phyloP scores from a whole-genome alignment of 176 grass and related monocot genomes.

The Oryza brachyantha region DNA sequence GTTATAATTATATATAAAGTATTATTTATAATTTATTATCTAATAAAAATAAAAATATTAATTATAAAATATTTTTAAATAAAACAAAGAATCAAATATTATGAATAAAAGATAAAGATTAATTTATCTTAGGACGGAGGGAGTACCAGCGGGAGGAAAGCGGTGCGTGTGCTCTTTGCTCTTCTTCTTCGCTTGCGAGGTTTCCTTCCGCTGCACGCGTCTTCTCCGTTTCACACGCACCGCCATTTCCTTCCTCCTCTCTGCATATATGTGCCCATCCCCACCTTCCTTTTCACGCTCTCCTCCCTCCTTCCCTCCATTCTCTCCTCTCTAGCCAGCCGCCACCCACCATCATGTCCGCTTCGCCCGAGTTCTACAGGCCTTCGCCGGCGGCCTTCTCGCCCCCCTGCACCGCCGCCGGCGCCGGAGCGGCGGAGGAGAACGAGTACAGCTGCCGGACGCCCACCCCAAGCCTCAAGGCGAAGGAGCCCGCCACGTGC shows the following conservation, averaged over 20 bases:
- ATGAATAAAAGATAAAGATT: too few species aligned
- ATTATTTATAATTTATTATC: too few species aligned
- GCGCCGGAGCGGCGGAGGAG: neutral
- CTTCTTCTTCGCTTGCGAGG: too few species aligned
- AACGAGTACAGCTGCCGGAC: conserved; percentile 8
- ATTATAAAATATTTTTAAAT: too few species aligned
- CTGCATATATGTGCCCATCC: neutral
- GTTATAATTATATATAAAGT: too few species aligned
- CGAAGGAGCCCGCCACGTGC: conserved; percentile 34
- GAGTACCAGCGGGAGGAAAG: too few species aligned
- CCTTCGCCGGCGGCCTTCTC: neutral
- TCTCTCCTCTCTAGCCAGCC: neutral
- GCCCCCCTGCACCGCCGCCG: neutral
- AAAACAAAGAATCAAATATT: too few species aligned
- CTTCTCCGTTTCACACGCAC: neutral
- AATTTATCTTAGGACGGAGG: too few species aligned
- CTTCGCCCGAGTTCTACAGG: conserved; percentile 42
- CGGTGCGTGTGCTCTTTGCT: too few species aligned
- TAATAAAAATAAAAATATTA: too few species aligned
- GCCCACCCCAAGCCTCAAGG: conserved; percentile 7
- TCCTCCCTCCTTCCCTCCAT: neutral
- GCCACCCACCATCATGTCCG: neutral
- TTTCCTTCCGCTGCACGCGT: neutral
- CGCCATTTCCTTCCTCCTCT: neutral
- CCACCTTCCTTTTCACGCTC: neutral